A percentile compares a stretch with the other conserved stretches of the same genome.
These are phyloP conservation scores for Phycomyces blakesleeanus DNA, from an alignment of 192 early-diverging fungal species.

Conservation along the genomic window DNA sequence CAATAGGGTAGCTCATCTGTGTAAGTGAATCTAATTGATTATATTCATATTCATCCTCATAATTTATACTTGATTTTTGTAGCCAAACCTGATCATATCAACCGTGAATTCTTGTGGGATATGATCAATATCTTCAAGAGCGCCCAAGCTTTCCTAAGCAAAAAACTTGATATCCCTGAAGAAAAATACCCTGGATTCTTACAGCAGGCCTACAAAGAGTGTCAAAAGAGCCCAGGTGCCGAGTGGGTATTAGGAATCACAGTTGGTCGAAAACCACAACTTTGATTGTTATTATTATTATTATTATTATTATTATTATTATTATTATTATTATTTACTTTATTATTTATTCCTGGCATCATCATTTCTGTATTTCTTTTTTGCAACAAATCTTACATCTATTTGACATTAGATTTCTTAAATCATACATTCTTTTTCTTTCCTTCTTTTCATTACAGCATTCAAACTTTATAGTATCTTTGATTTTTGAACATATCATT, in stretches of 20 bases:
- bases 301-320: neutral
- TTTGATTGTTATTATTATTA: neutral
- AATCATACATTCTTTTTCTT: too few species aligned
- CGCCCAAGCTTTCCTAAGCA: conserved; percentile 8
- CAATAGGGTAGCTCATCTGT: conserved; percentile 2
- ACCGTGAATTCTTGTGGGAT: conserved; percentile 19
- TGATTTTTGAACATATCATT: too few species aligned
- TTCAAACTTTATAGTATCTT: too few species aligned
- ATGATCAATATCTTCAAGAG: conserved; percentile 14
- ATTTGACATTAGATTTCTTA: too few species aligned
- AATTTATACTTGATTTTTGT: too few species aligned
- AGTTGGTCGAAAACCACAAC: conserved; percentile 3
- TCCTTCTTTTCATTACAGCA: too few species aligned
- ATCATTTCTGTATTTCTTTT: too few species aligned
- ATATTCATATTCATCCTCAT: too few species aligned
- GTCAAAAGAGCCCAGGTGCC: conserved; percentile 11
- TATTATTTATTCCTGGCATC: neutral
- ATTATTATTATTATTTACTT: neutral
- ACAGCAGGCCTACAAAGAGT: conserved; percentile 1
- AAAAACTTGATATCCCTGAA: conserved; percentile 4
- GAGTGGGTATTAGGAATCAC: conserved; percentile 16
- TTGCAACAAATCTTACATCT: too few species aligned
- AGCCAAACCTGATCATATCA: conserved; percentile 14
- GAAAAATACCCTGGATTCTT: conserved; percentile 23
- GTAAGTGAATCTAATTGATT: conserved; percentile 6